phyloP scores from a whole-genome alignment of 768 basidiomycete genomes.

The Lactifluus piperatus region DNA sequence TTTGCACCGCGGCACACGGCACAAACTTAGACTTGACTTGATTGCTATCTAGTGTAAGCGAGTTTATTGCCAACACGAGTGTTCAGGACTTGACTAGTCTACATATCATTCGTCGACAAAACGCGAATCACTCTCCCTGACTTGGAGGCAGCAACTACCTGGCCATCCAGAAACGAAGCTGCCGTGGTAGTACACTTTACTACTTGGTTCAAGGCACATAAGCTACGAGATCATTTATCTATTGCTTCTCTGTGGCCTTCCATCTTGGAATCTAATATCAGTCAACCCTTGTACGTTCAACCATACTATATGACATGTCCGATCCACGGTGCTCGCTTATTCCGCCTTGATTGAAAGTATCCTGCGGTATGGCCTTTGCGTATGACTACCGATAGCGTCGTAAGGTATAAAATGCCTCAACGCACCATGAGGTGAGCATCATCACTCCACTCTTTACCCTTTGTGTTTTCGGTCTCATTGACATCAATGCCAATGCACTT shows the following conservation, averaged over 20 bases:
- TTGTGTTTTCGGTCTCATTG: not conserved
- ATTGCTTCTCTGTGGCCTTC: not conserved
- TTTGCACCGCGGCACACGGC: too few relatives aligned
- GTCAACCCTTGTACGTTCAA: too few relatives aligned
- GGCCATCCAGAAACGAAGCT: not conserved
- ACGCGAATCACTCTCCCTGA: too few relatives aligned
- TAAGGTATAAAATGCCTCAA: not conserved
- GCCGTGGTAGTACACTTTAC: not conserved
- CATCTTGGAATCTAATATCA: not conserved
- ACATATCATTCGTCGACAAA: too few relatives aligned
- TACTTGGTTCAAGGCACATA: not conserved
- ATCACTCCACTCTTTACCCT: not conserved
- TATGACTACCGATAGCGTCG: not conserved
- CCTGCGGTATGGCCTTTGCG: not conserved
- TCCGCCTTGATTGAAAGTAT: not conserved
- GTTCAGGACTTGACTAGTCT: too few relatives aligned
- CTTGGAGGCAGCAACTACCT: too few relatives aligned
- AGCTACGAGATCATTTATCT: not conserved
- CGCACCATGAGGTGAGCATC: not conserved
- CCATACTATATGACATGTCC: too few relatives aligned
- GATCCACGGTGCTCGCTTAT: not conserved
- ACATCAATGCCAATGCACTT: not conserved
- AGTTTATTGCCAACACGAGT: too few relatives aligned
- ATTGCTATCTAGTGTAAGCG: too few relatives aligned
- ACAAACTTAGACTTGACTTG: too few relatives aligned